A percentile compares a stretch with the other conserved stretches of the same genome.
Conservation (phyloP, 192 early-diverging fungal species). For the Umbelopsis sp. region DNA sequence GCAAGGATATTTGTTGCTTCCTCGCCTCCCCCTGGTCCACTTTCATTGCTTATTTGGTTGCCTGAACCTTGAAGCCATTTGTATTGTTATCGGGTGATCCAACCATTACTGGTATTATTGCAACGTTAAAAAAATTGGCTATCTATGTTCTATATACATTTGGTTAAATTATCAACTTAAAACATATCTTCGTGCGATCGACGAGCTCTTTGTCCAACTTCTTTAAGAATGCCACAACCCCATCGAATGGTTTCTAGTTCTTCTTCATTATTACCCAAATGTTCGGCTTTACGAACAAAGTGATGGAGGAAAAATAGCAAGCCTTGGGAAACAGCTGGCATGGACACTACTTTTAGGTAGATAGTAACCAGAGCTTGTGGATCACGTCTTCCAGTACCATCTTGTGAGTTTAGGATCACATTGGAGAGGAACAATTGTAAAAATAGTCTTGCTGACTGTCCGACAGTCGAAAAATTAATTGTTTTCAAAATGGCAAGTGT, state of each 20-base stretch:
- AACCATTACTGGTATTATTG: conserved; percentile 20
- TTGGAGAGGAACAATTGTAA: conserved; percentile 76
- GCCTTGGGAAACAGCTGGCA: conserved; percentile 78
- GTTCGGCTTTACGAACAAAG: conserved; percentile 66
- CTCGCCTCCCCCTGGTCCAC: background rate
- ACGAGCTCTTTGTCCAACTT: conserved; percentile 52
- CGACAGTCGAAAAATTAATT: conserved; percentile 74
- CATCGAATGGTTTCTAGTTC: conserved; percentile 67
- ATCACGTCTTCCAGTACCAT: conserved; percentile 46
- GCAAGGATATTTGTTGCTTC: no score
- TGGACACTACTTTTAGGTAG: conserved; percentile 57
- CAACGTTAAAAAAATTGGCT: background rate
- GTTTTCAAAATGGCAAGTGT: conserved; percentile 79
- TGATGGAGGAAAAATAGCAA: conserved; percentile 83
- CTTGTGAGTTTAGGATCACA: conserved; percentile 64
- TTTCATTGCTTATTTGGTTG: background rate
- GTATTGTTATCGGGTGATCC: background rate
- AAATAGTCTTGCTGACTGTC: conserved; percentile 60
- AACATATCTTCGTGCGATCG: conserved; percentile 23
- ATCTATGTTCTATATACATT: background rate
- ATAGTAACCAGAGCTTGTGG: conserved; percentile 55
- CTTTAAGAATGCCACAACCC: conserved; percentile 68
- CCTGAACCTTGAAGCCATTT: background rate
- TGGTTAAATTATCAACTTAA: conserved; percentile 7
- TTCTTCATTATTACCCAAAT: conserved; percentile 57